phyloP scores from a whole-genome alignment of 257 asterid species.

The Craterostigma plantagineum region DNA sequence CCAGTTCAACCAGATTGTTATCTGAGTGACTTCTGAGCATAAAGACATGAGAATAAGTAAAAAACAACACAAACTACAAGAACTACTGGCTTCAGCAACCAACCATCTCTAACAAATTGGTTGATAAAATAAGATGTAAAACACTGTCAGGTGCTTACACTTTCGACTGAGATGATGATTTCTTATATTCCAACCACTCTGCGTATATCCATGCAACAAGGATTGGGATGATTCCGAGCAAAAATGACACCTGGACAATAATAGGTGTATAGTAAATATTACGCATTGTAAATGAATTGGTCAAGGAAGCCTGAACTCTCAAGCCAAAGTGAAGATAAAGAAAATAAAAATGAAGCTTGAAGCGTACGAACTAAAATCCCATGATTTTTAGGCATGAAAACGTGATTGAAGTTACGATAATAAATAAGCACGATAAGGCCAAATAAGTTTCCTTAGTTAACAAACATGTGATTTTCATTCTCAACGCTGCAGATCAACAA shows the following conservation, averaged over 20 bases:
- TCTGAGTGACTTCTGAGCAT: constrained; percentile 58
- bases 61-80: constrained; percentile 2
- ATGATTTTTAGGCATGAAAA: too few relatives aligned
- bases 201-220: constrained; percentile 64
- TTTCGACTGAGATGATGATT: constrained; percentile 40
- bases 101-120: too few relatives aligned
- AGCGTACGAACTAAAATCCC: too few relatives aligned
- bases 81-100: too few relatives aligned
- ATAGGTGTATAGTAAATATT: constrained; percentile 7
- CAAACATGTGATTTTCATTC: too few relatives aligned
- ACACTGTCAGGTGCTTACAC: constrained; percentile 30
- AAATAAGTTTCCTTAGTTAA: too few relatives aligned
- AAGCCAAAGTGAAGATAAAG: background rate
- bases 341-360: too few relatives aligned
- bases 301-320: background rate
- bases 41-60: constrained; percentile 9
- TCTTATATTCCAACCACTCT: constrained; percentile 77
- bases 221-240: constrained; percentile 69
- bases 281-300: background rate
- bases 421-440: too few relatives aligned
- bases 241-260: constrained; percentile 61
- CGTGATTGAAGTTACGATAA: too few relatives aligned
- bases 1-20: constrained; percentile 31
- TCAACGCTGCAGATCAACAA: too few relatives aligned
- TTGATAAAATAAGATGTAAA: too few relatives aligned